Base-by-base conservation (phyloP, 352 stramenopile species). In the Globisporangium barbulae region DNA sequence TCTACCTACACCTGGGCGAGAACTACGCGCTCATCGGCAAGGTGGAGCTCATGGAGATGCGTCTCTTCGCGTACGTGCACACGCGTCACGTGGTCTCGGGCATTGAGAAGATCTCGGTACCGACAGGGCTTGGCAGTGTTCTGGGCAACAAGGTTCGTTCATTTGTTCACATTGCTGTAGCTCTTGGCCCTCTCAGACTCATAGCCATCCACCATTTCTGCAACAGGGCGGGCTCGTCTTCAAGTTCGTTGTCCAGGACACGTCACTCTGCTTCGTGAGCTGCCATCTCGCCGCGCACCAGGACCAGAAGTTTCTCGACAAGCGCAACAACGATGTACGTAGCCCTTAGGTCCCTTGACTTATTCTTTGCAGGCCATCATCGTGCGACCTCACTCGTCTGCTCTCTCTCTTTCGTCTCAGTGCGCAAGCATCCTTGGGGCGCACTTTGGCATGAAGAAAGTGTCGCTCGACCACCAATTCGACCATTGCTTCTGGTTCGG, bases 401-500 rank as follows among this genome's bases (percentile, higher is more conserved):
- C 31, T 33, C 52, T 5, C 30, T 63, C 3, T 55, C 55, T 30
- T 5, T 30, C n/a, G 3, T 2, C 13, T 2, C 45, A 94, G 85
- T 90, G 84, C 53, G 73, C 81, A 3, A 85, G 82, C 53, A 96
- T 96, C 55, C 74, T 95, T 13, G 74, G 75, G 13, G 65, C 74
- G 7, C 70, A 83, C n/a, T 74, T 96, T 15, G 77, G 83, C 2
- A 68, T 83, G 58, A 87, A 88, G 67, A 76, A 86, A 60, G 71
- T 95, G 31, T 72, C 81, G 12, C 72, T 92, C 19, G 86, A 95
- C 58, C 80, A 76, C 37, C 87, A 96, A 61, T 91, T 91, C 28
- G 85, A 94, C 68, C 85, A 96, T 71, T 88, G 81, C 61, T 95
- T 95, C 63, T 92, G 76, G 75, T 88, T 96, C 28, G 88, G 88